phyloP scores from a whole-genome alignment of 257 asterid genomes.

The Leptodermis oblonga region DNA sequence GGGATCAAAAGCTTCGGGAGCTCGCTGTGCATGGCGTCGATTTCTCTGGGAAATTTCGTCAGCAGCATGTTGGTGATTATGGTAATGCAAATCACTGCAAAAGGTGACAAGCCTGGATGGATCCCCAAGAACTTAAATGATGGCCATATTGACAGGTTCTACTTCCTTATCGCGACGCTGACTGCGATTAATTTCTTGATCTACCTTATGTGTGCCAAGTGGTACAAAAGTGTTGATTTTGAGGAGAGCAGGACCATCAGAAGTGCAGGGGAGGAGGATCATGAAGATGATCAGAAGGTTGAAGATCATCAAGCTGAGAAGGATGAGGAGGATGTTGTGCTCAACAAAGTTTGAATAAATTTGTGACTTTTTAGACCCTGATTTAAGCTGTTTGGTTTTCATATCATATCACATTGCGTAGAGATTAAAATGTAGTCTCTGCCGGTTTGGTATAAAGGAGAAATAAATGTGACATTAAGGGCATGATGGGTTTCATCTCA shows the following conservation, averaged over 20 bases:
- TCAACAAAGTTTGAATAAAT: conserved; percentile 28
- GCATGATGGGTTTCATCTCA: too few relatives aligned
- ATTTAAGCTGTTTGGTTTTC: background rate
- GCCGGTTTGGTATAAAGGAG: too few relatives aligned
- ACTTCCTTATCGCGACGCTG: conserved; percentile 46
- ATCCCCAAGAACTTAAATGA: conserved; percentile 54
- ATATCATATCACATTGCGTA: too few relatives aligned
- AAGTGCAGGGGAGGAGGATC: background rate
- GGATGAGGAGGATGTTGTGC: background rate
- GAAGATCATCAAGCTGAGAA: conserved; percentile 6
- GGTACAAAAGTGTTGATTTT: conserved; percentile 42
- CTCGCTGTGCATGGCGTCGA: conserved; percentile 77
- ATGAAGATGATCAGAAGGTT: background rate
- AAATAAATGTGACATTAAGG: too few relatives aligned
- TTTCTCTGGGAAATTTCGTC: conserved; percentile 64
- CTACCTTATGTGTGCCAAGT: conserved; percentile 46
- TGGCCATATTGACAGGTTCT: conserved; percentile 64
- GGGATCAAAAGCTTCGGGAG: conserved; percentile 81
- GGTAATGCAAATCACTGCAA: conserved; percentile 54
- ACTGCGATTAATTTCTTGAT: conserved; percentile 45
- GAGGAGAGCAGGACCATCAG: conserved; percentile 5
- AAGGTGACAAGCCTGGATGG: conserved; percentile 47
- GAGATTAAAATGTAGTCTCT: too few relatives aligned
- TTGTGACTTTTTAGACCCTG: background rate
- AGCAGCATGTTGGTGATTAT: conserved; percentile 59